Evolutionary conservation across 805 yeast species (phyloP), one percentile per base, ranked within the genome.

Genomic region (Saturnispora zaruensis): DNA sequence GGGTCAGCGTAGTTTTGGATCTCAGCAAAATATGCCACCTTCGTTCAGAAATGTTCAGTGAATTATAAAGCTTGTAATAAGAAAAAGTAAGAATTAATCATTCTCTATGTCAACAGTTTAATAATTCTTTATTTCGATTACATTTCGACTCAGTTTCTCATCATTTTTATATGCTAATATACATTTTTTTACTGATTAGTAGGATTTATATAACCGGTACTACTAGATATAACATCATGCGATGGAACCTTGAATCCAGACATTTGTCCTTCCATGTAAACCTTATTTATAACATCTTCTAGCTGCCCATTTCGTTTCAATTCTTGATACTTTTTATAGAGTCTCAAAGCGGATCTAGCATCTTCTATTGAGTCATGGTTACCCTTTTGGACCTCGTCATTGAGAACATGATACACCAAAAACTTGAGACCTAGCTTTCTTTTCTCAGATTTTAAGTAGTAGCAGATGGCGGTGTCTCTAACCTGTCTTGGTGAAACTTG

Each of bases 331-430:
- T 79, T 81, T 53, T 79, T 77, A 68, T 87, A 95, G 33, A 93
- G 68, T 42, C 77, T 66, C 57, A 93, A 72, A 0, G 99, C 98
- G 9, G 95, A 84, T 50, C 74, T 70, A 0, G 99, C 97, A 69
- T 93, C 99, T 61, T 93, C 99, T 42, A 93, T 89, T 0, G 98
- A 91, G 63, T 95, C 98, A 66, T 93, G 99, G 61, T 91, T 91
- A 2, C 93, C 96, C 3, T 80, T 81, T 64, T 93, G 99, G 30
- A 95, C 95, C 45, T 80, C 76, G 53, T 79, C 81, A 32, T 76
- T 77, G 48, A 93, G 71, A 44, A 91, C 72, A 26, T 80, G 79
- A 75, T 89, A 89, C 11, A 95, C 88, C 62, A 93, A 69, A 63
- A 88, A 93, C 61, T 91, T 84, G 57, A 93, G 74, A 3, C 96